Evolutionary conservation across 176 grass and related monocot species (phyloP).

Genomic region (Cymbopogon citratus): DNA sequence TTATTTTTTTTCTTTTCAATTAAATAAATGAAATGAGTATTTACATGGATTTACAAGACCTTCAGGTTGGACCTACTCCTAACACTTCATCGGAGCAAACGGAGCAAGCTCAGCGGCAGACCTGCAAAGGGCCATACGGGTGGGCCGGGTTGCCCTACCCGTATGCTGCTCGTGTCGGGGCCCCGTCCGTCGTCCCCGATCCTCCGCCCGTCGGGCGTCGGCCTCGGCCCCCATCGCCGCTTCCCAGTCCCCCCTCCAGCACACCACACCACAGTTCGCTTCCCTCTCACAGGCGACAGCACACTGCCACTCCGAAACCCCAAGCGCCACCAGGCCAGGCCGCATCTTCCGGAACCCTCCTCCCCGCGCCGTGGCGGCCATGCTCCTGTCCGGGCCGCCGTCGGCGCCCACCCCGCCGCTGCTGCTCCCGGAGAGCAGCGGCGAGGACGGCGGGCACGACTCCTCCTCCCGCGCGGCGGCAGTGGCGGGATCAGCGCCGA

Average conservation of each 20-base stretch:
- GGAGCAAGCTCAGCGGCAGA: no score
- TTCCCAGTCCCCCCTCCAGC: background rate
- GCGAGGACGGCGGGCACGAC: conserved; percentile 64
- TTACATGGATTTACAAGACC: no score
- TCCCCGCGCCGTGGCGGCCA: conserved; percentile 19
- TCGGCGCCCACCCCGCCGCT: conserved; percentile 38
- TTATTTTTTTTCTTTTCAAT: no score
- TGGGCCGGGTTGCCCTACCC: background rate
- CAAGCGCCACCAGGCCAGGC: background rate
- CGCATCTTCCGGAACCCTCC: background rate
- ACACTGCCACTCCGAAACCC: conserved; percentile 9
- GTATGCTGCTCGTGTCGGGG: background rate
- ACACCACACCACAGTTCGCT: background rate
- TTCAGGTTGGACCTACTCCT: no score
- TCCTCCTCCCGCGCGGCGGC: conserved; percentile 39
- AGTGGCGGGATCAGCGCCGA: conserved; percentile 41
- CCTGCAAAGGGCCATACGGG: no score
- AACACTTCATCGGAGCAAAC: no score
- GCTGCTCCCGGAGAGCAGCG: conserved; percentile 64
- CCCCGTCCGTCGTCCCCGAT: background rate
- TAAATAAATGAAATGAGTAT: no score
- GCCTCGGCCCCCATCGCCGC: background rate
- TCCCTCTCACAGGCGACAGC: background rate
- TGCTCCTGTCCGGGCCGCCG: conserved; percentile 58
- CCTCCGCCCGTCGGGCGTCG: background rate